phyloP scores from a whole-genome alignment of 805 yeast genomes.

The Wickerhamomyces xylosicus region DNA sequence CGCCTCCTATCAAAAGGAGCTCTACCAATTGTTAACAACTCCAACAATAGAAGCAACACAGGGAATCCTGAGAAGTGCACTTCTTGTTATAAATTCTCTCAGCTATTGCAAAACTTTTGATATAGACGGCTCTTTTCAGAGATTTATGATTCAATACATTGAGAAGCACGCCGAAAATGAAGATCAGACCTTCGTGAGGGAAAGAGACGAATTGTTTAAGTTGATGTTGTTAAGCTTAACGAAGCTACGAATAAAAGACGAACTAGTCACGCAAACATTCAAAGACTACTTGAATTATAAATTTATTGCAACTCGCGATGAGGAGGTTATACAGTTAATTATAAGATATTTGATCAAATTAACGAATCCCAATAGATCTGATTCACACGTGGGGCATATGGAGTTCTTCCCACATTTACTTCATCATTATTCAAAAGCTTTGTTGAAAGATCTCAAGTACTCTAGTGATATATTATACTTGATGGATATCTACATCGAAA shows the following conservation, averaged over 20 bases:
- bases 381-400: background rate
- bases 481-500: background rate
- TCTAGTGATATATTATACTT: background rate
- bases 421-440: background rate
- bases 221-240: background rate
- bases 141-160: background rate
- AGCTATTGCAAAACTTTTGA: background rate
- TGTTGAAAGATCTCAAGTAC: background rate
- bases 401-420: background rate
- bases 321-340: background rate
- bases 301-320: background rate
- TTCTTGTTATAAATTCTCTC: background rate
- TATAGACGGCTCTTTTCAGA: background rate
- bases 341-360: background rate
- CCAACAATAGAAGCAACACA: background rate
- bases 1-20: background rate
- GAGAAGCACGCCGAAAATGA: background rate
- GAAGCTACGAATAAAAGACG: background rate
- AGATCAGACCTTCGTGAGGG: background rate
- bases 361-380: background rate
- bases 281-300: background rate
- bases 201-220: background rate
- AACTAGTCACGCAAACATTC: background rate
- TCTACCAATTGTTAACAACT: background rate
- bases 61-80: background rate